Base-by-base conservation (phyloP, 495 filamentous ascomycete species). In the Thozetella sp. region DNA sequence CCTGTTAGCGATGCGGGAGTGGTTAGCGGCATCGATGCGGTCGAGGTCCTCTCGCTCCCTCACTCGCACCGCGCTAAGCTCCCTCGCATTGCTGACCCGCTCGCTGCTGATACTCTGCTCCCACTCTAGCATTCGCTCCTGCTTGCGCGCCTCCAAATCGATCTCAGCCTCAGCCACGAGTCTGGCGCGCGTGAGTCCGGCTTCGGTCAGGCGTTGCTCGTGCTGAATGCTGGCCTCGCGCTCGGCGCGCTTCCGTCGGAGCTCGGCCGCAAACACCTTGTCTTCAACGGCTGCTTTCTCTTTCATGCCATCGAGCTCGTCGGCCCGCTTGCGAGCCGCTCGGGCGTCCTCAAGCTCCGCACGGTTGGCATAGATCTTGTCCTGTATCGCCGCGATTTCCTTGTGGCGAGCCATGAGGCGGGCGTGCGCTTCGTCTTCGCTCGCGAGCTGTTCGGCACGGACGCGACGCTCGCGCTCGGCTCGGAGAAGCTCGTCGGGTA, bases 321-420 rank as follows among this genome's bases (percentile, higher is more conserved):
- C 72, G 26, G 76, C 71, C 9, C 66, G 69, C 24, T 67, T 66
- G 0, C 72, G 70, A 0, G 73, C 73, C 37, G 69, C 66, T 23
- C 76, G 73, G 4, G 72, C 67, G 26, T 77, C 78, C 55, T 82
- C 79, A 1, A 81, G 63, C 56, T 79, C 73, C 3, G 77, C 73
- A n/a, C 78, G 74, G 37, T 56, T 64, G 1, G 65, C 59, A 65
- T 69, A 76, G 61, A 82, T 75, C 43, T 80, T 71, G 53, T 75
- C 68, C 19, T 81, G 75, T 12, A 79, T 67, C 0, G 63, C 57
- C 6, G 79, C 76, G 2, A 80, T 64, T 58, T 81, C 78, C 45
- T 72, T 71, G 3, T 67, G 74, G 0, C 78, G 70, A 15, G 68
- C 68, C 0, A 82, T 66, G 2, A 71, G 65, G 11, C 71, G 57